A percentile compares a stretch with the other conserved stretches of the same genome.
phyloP scores from a whole-genome alignment of 805 yeast species.

The Metschnikowia borealis region DNA sequence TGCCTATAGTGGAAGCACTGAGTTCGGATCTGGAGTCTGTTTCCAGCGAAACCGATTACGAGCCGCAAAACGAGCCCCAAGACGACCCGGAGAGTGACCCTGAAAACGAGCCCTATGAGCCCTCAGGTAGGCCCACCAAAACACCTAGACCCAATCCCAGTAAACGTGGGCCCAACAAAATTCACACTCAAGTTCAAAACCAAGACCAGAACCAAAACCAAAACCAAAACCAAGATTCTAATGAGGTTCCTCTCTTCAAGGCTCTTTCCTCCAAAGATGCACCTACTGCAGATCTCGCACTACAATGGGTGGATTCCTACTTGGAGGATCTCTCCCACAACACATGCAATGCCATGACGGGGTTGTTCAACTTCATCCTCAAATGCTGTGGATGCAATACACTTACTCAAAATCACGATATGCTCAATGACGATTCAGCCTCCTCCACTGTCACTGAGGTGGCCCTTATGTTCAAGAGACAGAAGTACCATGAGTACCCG shows the following conservation, averaged over 20 bases:
- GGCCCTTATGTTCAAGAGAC: slow-evolving; percentile 56
- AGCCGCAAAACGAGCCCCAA: background rate
- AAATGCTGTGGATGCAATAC: slow-evolving; percentile 69
- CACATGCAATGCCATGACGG: slow-evolving; percentile 44
- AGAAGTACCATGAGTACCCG: slow-evolving; percentile 67
- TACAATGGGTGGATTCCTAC: slow-evolving; percentile 37
- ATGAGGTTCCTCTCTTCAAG: slow-evolving; percentile 28
- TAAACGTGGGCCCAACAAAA: background rate
- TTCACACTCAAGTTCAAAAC: background rate
- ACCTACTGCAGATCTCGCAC: slow-evolving; percentile 30
- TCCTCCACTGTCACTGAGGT: slow-evolving; percentile 70
- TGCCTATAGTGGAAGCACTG: background rate
- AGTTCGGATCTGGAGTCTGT: background rate
- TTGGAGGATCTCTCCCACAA: slow-evolving; percentile 18
- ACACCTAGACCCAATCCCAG: background rate
- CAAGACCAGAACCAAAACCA: background rate
- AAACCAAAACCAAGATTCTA: background rate
- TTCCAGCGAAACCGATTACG: slow-evolving; percentile 1
- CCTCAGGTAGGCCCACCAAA: background rate
- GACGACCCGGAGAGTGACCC: no score
- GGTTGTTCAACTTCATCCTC: slow-evolving; percentile 63
- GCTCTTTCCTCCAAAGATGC: slow-evolving; percentile 31
- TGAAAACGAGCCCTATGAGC: no score
- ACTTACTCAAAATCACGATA: slow-evolving; percentile 71
- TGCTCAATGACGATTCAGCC: slow-evolving; percentile 64